These are phyloP conservation scores for Beta lomatogona DNA, from an alignment of 179 eudicot species.

Conservation along the genomic window DNA sequence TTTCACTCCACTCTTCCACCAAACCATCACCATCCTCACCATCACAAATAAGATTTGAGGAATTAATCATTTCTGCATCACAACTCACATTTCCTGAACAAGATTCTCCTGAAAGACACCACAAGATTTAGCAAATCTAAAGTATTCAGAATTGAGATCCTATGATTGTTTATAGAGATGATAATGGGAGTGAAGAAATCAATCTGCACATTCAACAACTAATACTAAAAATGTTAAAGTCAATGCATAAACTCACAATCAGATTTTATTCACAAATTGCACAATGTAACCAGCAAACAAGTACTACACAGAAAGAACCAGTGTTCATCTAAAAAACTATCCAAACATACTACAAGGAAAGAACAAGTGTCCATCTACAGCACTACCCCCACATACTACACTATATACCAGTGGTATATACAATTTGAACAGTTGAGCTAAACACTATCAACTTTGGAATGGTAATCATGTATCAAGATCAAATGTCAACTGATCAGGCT, in stretches of 20 bases:
- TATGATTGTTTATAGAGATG: conserved; percentile 12
- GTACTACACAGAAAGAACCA: conserved; percentile 22
- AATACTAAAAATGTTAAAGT: conserved; percentile 14
- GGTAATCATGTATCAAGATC: conserved; percentile 4
- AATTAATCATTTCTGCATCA: conserved; percentile 32
- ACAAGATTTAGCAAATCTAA: conserved; percentile 26
- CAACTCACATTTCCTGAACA: conserved; percentile 32
- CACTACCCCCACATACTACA: background rate
- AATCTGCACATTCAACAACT: conserved; percentile 20
- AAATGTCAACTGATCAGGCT: conserved; percentile 11
- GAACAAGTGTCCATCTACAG: no score
- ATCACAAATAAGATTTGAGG: conserved; percentile 31
- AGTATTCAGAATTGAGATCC: conserved; percentile 2
- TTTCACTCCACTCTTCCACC: conserved; percentile 54
- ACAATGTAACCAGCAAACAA: conserved; percentile 4
- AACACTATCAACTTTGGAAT: background rate
- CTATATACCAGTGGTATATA: conserved; percentile 25
- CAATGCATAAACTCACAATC: conserved; percentile 2
- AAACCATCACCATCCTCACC: conserved; percentile 26
- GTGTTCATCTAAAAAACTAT: conserved; percentile 25
- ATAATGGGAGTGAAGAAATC: conserved; percentile 10
- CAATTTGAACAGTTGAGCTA: conserved; percentile 9
- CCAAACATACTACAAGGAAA: background rate
- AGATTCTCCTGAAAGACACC: conserved; percentile 54
- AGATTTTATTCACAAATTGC: conserved; percentile 7